Evolutionary conservation across 441 rosid genomes (phyloP).

Genomic region (Daphne laureola): DNA sequence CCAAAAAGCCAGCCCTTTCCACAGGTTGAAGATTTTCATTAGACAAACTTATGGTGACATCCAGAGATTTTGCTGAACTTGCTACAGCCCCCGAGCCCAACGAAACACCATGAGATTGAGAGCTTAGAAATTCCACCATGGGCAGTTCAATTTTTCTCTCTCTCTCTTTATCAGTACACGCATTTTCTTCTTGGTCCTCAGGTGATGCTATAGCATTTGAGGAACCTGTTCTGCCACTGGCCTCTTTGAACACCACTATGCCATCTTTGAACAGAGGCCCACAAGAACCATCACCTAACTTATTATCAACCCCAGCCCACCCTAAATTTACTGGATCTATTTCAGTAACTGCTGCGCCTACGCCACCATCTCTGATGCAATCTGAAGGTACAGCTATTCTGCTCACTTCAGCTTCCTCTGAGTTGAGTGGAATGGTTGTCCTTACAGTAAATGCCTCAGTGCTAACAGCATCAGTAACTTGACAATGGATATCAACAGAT

Average conservation of each 20-base stretch:
- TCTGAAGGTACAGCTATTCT: slow-evolving; percentile 13
- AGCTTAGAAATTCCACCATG: slow-evolving; percentile 23
- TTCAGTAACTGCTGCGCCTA: slow-evolving; percentile 18
- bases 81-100: slow-evolving; percentile 21
- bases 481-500: slow-evolving; percentile 13
- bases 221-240: slow-evolving; percentile 18
- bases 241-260: slow-evolving; percentile 15
- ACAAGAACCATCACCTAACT: slow-evolving; percentile 15
- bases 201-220: slow-evolving; percentile 13
- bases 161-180: slow-evolving; percentile 8
- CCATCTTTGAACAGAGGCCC: slow-evolving; percentile 18
- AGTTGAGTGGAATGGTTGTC: slow-evolving; percentile 12
- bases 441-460: slow-evolving; percentile 18
- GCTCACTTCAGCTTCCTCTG: slow-evolving; percentile 18
- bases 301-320: slow-evolving; percentile 17
- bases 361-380: slow-evolving; percentile 12
- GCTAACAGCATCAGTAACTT: slow-evolving; percentile 21
- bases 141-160: slow-evolving; percentile 11
- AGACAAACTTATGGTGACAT: slow-evolving; percentile 33
- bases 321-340: slow-evolving; percentile 15
- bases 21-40: slow-evolving; percentile 20
- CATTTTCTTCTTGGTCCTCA: slow-evolving; percentile 19
- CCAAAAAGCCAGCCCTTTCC: slow-evolving; percentile 21
- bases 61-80: slow-evolving; percentile 21
- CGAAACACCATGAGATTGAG: slow-evolving; percentile 10